Evolutionary conservation across 371 early-diverging fungal genomes (phyloP).

Genomic region (Apophysomyces trapeziformis): DNA sequence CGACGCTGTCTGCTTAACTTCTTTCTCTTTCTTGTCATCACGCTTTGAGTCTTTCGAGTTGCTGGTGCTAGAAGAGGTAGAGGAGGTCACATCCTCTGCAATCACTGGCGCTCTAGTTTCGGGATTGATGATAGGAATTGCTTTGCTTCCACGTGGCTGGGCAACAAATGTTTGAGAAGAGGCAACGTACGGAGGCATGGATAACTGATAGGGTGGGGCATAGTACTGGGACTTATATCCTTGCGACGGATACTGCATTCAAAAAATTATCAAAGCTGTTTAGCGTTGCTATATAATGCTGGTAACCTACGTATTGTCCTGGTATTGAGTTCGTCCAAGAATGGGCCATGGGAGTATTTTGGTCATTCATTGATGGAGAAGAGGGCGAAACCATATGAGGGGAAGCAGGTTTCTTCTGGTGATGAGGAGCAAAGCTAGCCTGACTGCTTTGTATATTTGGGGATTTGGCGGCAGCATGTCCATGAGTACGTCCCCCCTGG

Average conservation of each 20-base stretch:
- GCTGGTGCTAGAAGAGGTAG: conserved; percentile 29
- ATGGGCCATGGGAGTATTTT: conserved; percentile 18
- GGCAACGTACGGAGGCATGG: conserved; percentile 33
- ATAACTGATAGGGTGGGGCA: conserved; percentile 30
- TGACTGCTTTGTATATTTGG: conserved; percentile 36
- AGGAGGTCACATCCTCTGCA: conserved; percentile 34
- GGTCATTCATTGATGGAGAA: conserved; percentile 34
- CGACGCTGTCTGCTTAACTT: conserved; percentile 40
- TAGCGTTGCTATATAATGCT: neutral
- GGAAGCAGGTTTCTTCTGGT: conserved; percentile 36
- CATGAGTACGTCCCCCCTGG: conserved; percentile 19
- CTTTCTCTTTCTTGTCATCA: conserved; percentile 42
- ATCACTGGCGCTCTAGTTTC: conserved; percentile 71
- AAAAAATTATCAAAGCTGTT: neutral
- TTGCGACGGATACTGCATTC: conserved; percentile 34
- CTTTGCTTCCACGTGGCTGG: conserved; percentile 49
- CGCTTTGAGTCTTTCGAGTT: conserved; percentile 31
- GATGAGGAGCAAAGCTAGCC: conserved; percentile 37
- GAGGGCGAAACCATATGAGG: conserved; percentile 38
- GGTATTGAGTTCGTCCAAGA: conserved; percentile 12
- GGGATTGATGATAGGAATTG: conserved; percentile 80
- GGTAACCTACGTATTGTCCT: conserved; percentile 32
- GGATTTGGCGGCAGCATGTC: conserved; percentile 31
- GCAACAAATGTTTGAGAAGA: conserved; percentile 46
- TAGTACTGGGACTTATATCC: conserved; percentile 29